These are phyloP conservation scores for Glebionis coronaria DNA, from an alignment of 129 eudicot genomes.

Conservation along the genomic window DNA sequence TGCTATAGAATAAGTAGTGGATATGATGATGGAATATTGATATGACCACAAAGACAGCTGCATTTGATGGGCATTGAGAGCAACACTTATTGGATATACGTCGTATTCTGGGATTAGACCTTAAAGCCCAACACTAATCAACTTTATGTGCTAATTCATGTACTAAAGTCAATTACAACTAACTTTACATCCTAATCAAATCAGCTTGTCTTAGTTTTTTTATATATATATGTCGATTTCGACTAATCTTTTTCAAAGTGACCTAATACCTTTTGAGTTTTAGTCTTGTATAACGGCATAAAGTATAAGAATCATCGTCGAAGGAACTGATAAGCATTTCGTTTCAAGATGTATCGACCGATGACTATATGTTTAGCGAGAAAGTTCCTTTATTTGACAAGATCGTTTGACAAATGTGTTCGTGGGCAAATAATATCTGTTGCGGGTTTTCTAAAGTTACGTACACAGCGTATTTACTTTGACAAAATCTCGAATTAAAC, in stretches of 20 bases:
- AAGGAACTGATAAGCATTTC: too few species aligned
- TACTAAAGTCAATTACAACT: background rate
- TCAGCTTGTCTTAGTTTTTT: background rate
- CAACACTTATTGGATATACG: background rate
- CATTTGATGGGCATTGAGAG: conserved; percentile 17
- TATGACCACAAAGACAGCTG: conserved; percentile 30
- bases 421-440: too few species aligned
- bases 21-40: conserved; percentile 7
- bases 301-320: too few species aligned
- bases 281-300: background rate
- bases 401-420: too few species aligned
- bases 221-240: too few species aligned
- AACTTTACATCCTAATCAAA: background rate
- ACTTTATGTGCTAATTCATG: background rate
- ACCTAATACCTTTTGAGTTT: background rate
- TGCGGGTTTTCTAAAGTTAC: too few species aligned
- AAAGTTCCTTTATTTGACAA: too few species aligned
- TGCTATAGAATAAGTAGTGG: too few species aligned
- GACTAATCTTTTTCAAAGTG: background rate
- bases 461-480: too few species aligned
- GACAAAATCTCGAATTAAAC: too few species aligned
- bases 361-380: too few species aligned
- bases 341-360: too few species aligned
- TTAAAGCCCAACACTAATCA: background rate
- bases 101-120: conserved; percentile 11